Evolutionary conservation across 2,329 filamentous ascomycete species (phyloP).

Genomic region (Phyllosticta ampelicida): DNA sequence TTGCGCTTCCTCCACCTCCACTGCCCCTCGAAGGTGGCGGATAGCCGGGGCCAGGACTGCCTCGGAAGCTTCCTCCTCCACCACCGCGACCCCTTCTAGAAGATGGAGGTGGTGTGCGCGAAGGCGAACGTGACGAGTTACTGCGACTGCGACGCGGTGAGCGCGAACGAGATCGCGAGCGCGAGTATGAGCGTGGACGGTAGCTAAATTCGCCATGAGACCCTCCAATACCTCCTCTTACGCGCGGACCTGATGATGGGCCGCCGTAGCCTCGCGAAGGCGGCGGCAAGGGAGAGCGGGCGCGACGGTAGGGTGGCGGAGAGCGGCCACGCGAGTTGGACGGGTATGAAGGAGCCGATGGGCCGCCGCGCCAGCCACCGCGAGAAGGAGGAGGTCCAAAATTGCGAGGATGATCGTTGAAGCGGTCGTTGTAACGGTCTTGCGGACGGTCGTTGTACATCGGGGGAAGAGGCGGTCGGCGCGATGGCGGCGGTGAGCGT

Average conservation of each 20-base stretch:
- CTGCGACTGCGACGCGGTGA: constrained; percentile 5
- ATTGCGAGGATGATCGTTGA: constrained; percentile 17
- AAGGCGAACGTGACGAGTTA: constrained; percentile 1
- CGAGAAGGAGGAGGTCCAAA: constrained; percentile 20
- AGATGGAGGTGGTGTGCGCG: constrained; percentile 9
- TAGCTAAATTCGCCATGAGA: constrained; percentile 17
- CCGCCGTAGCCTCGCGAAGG: constrained; percentile 2
- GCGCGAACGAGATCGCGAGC: constrained; percentile 1
- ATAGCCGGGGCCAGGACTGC: constrained; percentile 23
- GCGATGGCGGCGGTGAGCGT: constrained; percentile 61
- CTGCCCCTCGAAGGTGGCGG: constrained; percentile 32
- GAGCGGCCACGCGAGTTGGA: constrained; percentile 7
- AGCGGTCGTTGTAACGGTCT: constrained; percentile 7
- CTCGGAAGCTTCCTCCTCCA: constrained; percentile 24
- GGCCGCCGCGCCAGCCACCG: constrained; percentile 32
- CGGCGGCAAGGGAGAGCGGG: neutral
- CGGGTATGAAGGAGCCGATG: neutral
- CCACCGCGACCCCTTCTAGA: constrained; percentile 28
- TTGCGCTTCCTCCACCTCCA: constrained; percentile 20
- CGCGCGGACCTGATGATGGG: neutral
- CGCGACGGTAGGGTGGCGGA: constrained; percentile 1
- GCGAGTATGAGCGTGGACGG: constrained; percentile 20
- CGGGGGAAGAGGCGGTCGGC: constrained; percentile 38
- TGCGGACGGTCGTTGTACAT: constrained; percentile 16
- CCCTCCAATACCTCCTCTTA: neutral